Evolutionary conservation across 106 monocot genomes (phyloP), one percentile per base, ranked within the genome.

Genomic region (Chionographis japonica): DNA sequence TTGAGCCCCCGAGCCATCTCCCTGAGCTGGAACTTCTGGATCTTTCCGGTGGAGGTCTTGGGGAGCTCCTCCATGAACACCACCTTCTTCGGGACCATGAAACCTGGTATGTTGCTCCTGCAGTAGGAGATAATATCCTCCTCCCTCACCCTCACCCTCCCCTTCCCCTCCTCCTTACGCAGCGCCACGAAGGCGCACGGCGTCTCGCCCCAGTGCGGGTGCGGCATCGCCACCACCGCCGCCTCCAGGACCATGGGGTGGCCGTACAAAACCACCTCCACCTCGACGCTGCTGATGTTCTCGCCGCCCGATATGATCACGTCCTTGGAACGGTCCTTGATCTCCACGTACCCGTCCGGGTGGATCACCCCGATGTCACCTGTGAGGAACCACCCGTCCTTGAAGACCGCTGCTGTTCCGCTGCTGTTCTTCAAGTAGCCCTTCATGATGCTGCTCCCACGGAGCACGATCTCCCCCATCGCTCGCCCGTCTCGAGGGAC

Each of bases 271-370:
- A 81, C 88, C 2, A 19, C 35, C 79, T 95, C 94, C 60, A 95
- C 94, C 73, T 95, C 94, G 3, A 88, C 84, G 77, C 91, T 91
- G 61, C 91, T 88, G 65, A 95, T 91, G 73, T 95, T n/a, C n/a
- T n/a, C n/a, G n/a, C n/a, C n/a, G n/a, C n/a, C n/a, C n/a, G n/a
- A n/a, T n/a, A n/a, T n/a, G 66, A 95, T 95, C 50, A 91, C 82
- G 73, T 95, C 91, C 72, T 95, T 95, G 6, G 77, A 79, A 62
- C 91, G 67, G 61, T 95, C 91, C 74, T 85, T 90, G 52, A 95
- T 79, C 69, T 95, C 88, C 0, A 95, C 61, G 51, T 90, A 90
- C 7, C 94, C 94, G 50, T 95, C 88, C 4, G 80, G 80, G 72
- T 95, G 85, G 15, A 88, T 42, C 8, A 95, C 85, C 1, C 81